Base-by-base conservation (phyloP, 2,329 filamentous ascomycete species). In the Fusarium kyushuense region DNA sequence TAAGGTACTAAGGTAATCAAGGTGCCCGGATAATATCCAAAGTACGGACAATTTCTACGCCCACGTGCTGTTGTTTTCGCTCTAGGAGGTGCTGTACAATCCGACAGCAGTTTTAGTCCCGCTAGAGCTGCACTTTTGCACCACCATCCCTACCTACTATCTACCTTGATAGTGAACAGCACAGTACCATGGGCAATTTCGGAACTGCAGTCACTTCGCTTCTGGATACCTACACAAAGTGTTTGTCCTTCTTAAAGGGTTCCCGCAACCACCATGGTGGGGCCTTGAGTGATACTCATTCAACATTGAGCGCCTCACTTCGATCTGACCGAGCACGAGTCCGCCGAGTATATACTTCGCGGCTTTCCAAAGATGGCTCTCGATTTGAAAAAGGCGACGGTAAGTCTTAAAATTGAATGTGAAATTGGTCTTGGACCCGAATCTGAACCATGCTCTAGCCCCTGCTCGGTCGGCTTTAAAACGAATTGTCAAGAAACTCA, bases 331-430 rank as follows among this genome's bases (percentile, higher is more conserved):
- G 77, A 54, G 76, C 75, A 63, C 74, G 79, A 63, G 77, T 87
- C 12, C 76, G 78, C 45, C 75, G 76, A 23, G 79, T 78, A 9
- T 87, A 86, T 67, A 78, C 78, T 4, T 76, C 77, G 11, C 78
- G 78, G 14, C 69, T 84, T 6, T 79, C 78, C 2, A 77, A 79
- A 38, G 73, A 78, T 47, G 84, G 84, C 11, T 75, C 73, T 36
- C 76, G 74, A 2, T 79, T 87, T 32, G 79, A 81, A 30, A 78
- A 78, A 58, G 84, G 85, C 19, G 85, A 87, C 72, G 78, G 84
- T 85, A 73, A 77, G 81, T 72, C 65, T 43, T 70, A 13, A 12
- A n/a, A n/a, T n/a, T n/a, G n/a, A 38, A 17, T 63, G 49, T 51
- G 29, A 57, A 59, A 52, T 45, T 42, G 46, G 46, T 32, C 43